These are phyloP conservation scores for Mallotus repandus DNA, from an alignment of 441 rosid species.

Conservation along the genomic window DNA sequence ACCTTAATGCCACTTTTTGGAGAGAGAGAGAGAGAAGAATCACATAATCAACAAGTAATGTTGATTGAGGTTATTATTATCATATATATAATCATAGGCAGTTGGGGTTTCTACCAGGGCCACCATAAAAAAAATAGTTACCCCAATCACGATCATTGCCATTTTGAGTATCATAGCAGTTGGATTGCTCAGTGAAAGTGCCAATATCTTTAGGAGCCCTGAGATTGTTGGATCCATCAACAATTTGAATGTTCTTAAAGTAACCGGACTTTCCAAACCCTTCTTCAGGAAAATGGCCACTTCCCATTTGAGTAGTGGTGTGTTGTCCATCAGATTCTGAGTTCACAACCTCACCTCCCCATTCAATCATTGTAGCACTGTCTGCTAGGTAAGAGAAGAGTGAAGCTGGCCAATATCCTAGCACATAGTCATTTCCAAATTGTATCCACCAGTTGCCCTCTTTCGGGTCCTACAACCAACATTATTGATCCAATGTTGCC, in stretches of 20 bases:
- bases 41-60: not conserved
- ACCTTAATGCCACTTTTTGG: not conserved
- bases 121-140: conserved; percentile 64
- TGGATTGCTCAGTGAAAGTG: conserved; percentile 57
- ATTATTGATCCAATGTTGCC: not conserved
- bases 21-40: not conserved
- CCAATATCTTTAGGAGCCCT: conserved; percentile 51
- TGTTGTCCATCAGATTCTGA: conserved; percentile 67
- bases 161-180: conserved; percentile 55
- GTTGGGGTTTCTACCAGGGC: conserved; percentile 68
- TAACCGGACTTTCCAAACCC: conserved; percentile 69
- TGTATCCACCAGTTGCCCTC: conserved; percentile 97
- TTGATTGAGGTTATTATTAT: not conserved
- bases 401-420: conserved; percentile 84
- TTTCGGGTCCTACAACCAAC: conserved; percentile 61
- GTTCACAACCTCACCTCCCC: conserved; percentile 90
- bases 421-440: conserved; percentile 61
- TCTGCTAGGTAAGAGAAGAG: conserved; percentile 75
- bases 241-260: conserved; percentile 64
- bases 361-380: conserved; percentile 76
- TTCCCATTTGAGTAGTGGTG: conserved; percentile 84
- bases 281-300: conserved; percentile 76
- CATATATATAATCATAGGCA: conserved; percentile 45
- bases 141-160: conserved; percentile 60
- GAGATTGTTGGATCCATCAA: conserved; percentile 57